Percentiles rank a stretch among this genome's conserved stretches.
Evolutionary conservation across 352 stramenopile species (phyloP).

Genomic region (Phytophthora aleatoria): DNA sequence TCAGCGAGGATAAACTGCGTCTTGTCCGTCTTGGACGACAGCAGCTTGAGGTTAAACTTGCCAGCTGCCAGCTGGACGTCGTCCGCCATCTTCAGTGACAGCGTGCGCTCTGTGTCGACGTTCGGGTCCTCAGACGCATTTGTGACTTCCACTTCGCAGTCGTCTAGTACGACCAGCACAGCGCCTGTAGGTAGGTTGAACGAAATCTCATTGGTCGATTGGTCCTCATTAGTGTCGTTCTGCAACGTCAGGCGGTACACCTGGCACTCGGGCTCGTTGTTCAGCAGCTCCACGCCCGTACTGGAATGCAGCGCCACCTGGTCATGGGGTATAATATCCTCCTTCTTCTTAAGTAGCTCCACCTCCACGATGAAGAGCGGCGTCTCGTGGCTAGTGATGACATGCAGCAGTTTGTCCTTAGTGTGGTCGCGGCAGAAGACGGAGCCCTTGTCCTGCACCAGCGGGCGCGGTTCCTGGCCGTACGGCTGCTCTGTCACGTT

Average conservation of each 20-base stretch:
- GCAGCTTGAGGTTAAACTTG: slow-evolving; percentile 27
- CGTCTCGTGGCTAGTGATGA: slow-evolving; percentile 33
- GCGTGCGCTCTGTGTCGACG: slow-evolving; percentile 12
- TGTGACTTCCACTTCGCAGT: slow-evolving; percentile 36
- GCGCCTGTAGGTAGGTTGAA: slow-evolving; percentile 38
- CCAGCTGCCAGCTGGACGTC: slow-evolving; percentile 23
- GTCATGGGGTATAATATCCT: slow-evolving; percentile 24
- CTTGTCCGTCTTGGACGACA: slow-evolving; percentile 25
- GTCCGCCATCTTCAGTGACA: slow-evolving; percentile 27
- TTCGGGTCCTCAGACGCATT: slow-evolving; percentile 18
- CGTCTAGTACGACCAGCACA: slow-evolving; percentile 45
- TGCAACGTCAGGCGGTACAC: slow-evolving; percentile 52
- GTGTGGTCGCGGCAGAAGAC: slow-evolving; percentile 63
- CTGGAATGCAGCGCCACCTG: slow-evolving; percentile 23
- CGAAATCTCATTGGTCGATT: slow-evolving; percentile 27
- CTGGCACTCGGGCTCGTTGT: slow-evolving; percentile 45
- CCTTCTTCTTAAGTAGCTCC: slow-evolving; percentile 47
- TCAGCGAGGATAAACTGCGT: slow-evolving; percentile 31
- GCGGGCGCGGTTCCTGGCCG: slow-evolving; percentile 17
- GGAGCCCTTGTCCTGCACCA: slow-evolving; percentile 36
- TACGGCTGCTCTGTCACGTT: slow-evolving; percentile 44
- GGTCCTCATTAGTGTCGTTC: slow-evolving; percentile 9
- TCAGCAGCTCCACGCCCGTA: slow-evolving; percentile 34
- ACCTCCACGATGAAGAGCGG: slow-evolving; percentile 57
- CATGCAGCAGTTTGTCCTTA: slow-evolving; percentile 47